Base-by-base conservation (phyloP, 192 early-diverging fungal species). In the Coemansia nantahalensis region DNA sequence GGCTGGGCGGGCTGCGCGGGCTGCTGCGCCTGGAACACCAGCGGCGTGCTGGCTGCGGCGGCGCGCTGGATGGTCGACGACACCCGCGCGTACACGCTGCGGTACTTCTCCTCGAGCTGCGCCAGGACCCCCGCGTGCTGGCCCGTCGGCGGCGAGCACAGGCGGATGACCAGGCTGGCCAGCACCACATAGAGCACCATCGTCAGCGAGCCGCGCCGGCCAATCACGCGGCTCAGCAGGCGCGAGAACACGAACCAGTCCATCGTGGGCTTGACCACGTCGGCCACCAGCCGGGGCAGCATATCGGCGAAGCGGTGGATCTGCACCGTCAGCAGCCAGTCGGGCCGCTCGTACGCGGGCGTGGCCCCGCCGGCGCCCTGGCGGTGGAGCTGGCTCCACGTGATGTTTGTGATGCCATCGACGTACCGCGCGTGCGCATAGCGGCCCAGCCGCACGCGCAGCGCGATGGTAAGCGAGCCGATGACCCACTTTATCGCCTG, bases 311-410 rank as follows among this genome's bases (percentile, higher is more conserved):
- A 77, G 21, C 74, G 28, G 51, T 77, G 74, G 39, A 77, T 69
- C 54, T 77, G 74, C 40, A 77, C 67, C 0, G 74, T 69, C 37
- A 77, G 58, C 54, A 77, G 74, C 74, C 74, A 77, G 59, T 70
- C 67, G 0, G 74, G 62, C 21, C 74, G 61, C 34, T 68, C 74
- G 19, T 40, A 54, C 0, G 66, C 62, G 0, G 73, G 62, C 14
- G 58, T 56, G 4, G 65, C 53, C 0, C 58, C 58, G 11, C 46
- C 44, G 13, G 44, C 39, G 0, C 69, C 62, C 34, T 63, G 65
- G 23, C 37, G 59, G 45, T 75, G 64, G 6, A 63, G 48, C 58
- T 73, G 69, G 41, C 43, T 75, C 72, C 72, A 75, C 8, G 72
- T 64, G n/a, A 75, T 75, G 39, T 77, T 69, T 14, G 74, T 77